phyloP scores from a whole-genome alignment of 2,329 filamentous ascomycete species.

The Leptographium lundbergii region DNA sequence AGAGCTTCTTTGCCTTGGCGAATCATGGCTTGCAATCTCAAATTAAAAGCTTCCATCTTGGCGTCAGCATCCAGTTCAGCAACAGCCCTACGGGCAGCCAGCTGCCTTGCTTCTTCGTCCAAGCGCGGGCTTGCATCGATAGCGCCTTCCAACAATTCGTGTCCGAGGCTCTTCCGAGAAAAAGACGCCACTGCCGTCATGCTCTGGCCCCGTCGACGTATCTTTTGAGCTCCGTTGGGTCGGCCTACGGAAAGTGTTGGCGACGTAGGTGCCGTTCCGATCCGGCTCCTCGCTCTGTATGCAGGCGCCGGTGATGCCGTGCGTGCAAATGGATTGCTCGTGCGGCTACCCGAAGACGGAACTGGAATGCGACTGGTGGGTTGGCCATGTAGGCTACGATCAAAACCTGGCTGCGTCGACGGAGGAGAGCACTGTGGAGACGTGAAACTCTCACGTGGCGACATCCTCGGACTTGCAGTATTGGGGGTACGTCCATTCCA shows the following conservation, averaged over 20 bases:
- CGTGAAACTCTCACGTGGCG: constrained; percentile 35
- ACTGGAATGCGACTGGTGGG: constrained; percentile 31
- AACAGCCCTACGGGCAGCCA: constrained; percentile 57
- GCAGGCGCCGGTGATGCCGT: constrained; percentile 2
- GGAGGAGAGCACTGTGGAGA: constrained; percentile 29
- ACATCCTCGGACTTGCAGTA: constrained; percentile 30
- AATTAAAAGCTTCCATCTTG: constrained; percentile 67
- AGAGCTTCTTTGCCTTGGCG: constrained; percentile 77
- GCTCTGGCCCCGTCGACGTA: constrained; percentile 35
- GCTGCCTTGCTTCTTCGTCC: constrained; percentile 55
- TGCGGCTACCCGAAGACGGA: constrained; percentile 7
- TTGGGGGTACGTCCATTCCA: constrained; percentile 28
- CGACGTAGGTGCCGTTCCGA: constrained; percentile 15
- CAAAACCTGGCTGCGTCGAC: constrained; percentile 8
- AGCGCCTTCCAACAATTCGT: neutral
- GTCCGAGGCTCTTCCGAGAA: neutral
- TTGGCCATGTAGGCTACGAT: neutral
- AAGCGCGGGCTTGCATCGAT: constrained; percentile 36
- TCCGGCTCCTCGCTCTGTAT: neutral
- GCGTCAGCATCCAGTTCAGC: constrained; percentile 70
- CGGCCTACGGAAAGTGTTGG: constrained; percentile 5
- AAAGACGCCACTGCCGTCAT: constrained; percentile 28
- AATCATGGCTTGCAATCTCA: constrained; percentile 74
- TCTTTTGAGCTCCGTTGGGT: constrained; percentile 19
- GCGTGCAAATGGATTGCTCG: constrained; percentile 8